Evolutionary conservation across 371 early-diverging fungal genomes (phyloP).

Genomic region (Synchytrium microbalum): DNA sequence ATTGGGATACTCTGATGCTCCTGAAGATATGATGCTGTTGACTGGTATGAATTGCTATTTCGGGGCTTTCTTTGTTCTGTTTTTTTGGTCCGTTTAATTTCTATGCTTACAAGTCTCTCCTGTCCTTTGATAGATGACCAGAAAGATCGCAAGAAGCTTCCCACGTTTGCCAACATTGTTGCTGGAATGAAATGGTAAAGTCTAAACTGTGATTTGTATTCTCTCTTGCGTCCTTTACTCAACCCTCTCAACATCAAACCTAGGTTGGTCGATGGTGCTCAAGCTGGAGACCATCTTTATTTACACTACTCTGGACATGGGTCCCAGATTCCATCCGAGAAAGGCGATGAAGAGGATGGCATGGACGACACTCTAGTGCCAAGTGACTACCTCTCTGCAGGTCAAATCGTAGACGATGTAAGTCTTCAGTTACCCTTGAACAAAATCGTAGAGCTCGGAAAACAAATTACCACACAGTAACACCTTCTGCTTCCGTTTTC

Average conservation of each 20-base stretch:
- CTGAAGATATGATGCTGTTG: conserved; percentile 68
- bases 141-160: conserved; percentile 48
- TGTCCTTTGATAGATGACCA: conserved; percentile 84
- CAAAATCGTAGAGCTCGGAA: background rate
- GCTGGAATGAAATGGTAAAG: conserved; percentile 67
- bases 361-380: conserved; percentile 79
- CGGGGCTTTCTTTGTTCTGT: background rate
- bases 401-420: conserved; percentile 81
- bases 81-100: too few species aligned
- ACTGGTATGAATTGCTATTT: conserved; percentile 32
- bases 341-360: conserved; percentile 15
- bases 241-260: conserved; percentile 43
- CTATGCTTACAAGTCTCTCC: too few species aligned
- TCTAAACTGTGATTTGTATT: too few species aligned
- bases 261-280: conserved; percentile 73
- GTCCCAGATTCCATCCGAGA: too few species aligned
- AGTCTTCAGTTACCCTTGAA: conserved; percentile 1
- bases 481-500: background rate
- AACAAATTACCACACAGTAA: background rate
- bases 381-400: conserved; percentile 66
- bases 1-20: conserved; percentile 13
- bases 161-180: conserved; percentile 79
- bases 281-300: conserved; percentile 74
- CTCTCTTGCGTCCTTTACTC: background rate
- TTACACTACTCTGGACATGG: conserved; percentile 92